Evolutionary conservation across 495 filamentous ascomycete species (phyloP), one percentile per base, ranked within the genome.

Genomic region (Chlorociboria aeruginascens): DNA sequence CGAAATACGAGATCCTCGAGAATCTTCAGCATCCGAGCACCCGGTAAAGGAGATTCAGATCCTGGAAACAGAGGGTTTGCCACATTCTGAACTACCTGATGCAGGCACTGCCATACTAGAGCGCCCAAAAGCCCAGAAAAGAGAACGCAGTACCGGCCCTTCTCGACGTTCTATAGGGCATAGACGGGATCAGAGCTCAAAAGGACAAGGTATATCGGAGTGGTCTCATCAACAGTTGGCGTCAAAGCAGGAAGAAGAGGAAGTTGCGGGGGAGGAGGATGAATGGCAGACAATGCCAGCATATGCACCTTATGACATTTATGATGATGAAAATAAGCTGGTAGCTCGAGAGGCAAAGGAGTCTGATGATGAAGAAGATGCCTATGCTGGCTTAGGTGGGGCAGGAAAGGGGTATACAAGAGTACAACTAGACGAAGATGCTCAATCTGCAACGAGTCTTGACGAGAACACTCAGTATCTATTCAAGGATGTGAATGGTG

Each of bases 391-490:
- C 25, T 67, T 92, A 0, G 87, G 89, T 30, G 89, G 89, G 2
- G 93, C 89, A 29, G 87, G 87, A 14, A 95, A 86, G 62, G 92
- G 92, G 1, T 99, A 99, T 61, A 97, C 92, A 8, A 73, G 86
- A 45, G 86, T 99, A 13, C 78, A 93, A 53, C 69, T 95, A 30
- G 92, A 98, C 58, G 92, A 99, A 49, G 92, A 99, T 66, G 87
- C 81, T 1, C 78, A 92, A 61, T 95, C 89, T 34, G 82, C 83
- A 38, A 97, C 87, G 9, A 95, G 89, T 66, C 79, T 99, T 81
- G 92, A 99, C 60, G 92, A 99, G 43, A 90, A 97, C 59, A 97
- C 93, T 2, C 79, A 84, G 44, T 99, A 99, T 60, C 72, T 99
- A 9, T 98, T 99, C 66, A 89, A 85, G 60, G 77, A 76, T 9